These are phyloP conservation scores for Kwoniella newhampshirensis DNA, from an alignment of 768 basidiomycete species.

Conservation along the genomic window DNA sequence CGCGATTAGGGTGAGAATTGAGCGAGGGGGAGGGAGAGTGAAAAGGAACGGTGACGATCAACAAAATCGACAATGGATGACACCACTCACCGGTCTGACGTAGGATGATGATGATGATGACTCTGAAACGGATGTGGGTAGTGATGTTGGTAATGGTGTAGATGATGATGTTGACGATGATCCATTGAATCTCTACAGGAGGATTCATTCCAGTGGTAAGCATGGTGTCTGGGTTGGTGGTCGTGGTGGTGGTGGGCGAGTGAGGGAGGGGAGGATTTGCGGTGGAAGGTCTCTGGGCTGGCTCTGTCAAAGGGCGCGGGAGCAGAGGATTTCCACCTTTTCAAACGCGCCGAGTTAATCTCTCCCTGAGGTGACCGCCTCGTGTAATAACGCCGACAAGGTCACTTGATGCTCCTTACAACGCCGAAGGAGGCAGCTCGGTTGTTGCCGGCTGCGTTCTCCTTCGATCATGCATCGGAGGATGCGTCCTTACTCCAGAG, in stretches of 20 bases:
- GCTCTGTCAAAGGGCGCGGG: no score
- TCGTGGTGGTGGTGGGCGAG: no score
- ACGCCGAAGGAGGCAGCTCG: not conserved
- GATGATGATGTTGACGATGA: not conserved
- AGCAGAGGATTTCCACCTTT: no score
- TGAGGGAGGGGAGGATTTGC: no score
- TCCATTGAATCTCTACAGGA: not conserved
- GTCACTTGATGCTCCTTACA: not conserved
- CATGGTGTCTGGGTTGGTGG: not conserved
- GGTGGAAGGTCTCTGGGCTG: no score
- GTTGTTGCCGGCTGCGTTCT: no score
- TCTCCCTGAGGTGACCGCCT: not conserved
- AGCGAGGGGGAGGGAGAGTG: no score
- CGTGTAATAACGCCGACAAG: constrained; percentile 1
- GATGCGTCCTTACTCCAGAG: no score
- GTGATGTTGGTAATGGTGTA: not conserved
- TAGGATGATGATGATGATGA: not conserved
- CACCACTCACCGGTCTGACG: not conserved
- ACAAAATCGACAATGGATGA: no score
- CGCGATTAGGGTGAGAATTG: constrained; percentile 12
- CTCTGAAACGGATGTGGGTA: not conserved
- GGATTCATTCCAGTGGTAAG: not conserved
- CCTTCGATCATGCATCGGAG: no score
- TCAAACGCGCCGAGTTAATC: no score
- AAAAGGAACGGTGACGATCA: constrained; percentile 5